phyloP scores from a whole-genome alignment of 257 asterid species.

The Ajuga chamaepitys region DNA sequence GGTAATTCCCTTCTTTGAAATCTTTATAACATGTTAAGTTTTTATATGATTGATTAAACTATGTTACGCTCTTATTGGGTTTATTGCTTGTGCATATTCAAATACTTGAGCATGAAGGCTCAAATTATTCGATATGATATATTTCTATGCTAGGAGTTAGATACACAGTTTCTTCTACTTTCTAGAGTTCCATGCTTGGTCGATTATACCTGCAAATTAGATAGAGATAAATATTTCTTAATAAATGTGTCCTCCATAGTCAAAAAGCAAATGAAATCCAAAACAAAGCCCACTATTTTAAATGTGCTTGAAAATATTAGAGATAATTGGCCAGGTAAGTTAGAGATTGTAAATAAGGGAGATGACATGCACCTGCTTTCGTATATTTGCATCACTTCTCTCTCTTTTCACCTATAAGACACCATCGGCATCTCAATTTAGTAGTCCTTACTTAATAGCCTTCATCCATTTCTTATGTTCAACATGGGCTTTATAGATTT shows the following conservation, averaged over 20 bases:
- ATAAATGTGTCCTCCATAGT: neutral
- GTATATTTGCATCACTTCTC: neutral
- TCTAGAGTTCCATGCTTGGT: neutral
- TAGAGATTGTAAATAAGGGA: neutral
- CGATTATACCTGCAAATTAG: neutral
- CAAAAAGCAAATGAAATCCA: neutral
- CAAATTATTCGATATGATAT: too few relatives aligned
- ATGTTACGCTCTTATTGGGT: neutral
- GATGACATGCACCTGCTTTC: neutral
- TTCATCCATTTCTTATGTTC: too few relatives aligned
- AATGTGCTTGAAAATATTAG: neutral
- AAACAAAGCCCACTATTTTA: neutral
- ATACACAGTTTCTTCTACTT: neutral
- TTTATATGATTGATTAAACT: neutral
- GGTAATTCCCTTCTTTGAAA: conserved; percentile 33
- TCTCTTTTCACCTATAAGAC: too few relatives aligned
- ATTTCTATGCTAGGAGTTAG: too few relatives aligned
- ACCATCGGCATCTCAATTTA: too few relatives aligned
- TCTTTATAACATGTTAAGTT: neutral
- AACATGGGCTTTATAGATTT: too few relatives aligned
- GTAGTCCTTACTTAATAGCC: too few relatives aligned
- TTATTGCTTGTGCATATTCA: neutral
- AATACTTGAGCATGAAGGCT: neutral
- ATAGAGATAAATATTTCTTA: neutral
- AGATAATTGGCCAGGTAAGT: neutral